Conservation (phyloP, 768 basidiomycete genomes). For the Mycena floridula region DNA sequence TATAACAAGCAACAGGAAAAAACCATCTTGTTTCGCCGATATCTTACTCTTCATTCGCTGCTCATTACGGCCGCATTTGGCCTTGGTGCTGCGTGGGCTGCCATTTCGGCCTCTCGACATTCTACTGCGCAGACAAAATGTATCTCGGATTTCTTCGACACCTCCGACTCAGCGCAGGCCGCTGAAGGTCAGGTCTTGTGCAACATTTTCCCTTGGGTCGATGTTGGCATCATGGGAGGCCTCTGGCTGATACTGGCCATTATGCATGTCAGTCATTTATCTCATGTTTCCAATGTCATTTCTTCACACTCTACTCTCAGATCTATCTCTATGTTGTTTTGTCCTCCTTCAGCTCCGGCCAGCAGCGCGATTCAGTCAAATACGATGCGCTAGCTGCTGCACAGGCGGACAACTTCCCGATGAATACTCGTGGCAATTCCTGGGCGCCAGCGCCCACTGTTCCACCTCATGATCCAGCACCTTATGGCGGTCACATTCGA, state of each 20-base stretch:
- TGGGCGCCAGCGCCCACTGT: conserved; percentile 47
- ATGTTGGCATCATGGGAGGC: conserved; percentile 85
- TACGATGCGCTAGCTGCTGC: conserved; percentile 70
- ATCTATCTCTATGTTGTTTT: conserved; percentile 37
- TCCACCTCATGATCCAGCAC: conserved; percentile 19
- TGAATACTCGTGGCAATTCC: conserved; percentile 64
- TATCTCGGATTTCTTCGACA: conserved; percentile 47
- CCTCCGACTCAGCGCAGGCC: conserved; percentile 23
- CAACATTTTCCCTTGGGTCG: conserved; percentile 88
- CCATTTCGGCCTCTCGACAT: conserved; percentile 75
- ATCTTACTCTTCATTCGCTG: conserved; percentile 59
- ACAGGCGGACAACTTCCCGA: conserved; percentile 51
- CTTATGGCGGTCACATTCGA: conserved; percentile 42
- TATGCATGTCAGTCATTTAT: conserved; percentile 52
- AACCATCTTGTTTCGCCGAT: conserved; percentile 56
- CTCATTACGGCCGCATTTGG: conserved; percentile 58
- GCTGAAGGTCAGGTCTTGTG: conserved; percentile 71
- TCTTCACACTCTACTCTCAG: conserved; percentile 27
- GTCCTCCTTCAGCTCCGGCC: conserved; percentile 61
- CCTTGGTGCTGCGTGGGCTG: conserved; percentile 75
- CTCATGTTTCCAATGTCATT: conserved; percentile 5
- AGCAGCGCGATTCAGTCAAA: conserved; percentile 75
- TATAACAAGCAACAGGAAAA: too few species aligned
- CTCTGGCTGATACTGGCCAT: conserved; percentile 79
- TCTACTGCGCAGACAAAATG: conserved; percentile 65